Percentiles rank a stretch among this genome's conserved stretches.
Evolutionary conservation across 2,329 filamentous ascomycete species (phyloP).

Genomic region (Botrytis byssoidea): DNA sequence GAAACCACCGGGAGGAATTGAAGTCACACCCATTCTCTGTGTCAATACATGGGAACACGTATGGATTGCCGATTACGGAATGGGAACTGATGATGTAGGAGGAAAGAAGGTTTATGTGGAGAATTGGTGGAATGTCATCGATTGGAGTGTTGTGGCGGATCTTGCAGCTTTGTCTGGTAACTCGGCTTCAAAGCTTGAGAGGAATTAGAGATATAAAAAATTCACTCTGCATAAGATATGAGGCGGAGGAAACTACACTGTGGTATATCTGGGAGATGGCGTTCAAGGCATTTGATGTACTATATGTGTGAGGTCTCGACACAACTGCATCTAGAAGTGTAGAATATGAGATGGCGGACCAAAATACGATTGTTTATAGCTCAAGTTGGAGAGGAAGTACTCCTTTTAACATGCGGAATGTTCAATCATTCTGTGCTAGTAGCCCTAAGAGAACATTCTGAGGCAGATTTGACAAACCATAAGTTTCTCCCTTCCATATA

Average conservation of each 20-base stretch:
- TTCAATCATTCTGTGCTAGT: not conserved
- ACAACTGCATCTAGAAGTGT: conserved; percentile 17
- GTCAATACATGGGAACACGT: conserved; percentile 97
- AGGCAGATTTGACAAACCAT: not conserved
- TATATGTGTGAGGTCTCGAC: conserved; percentile 20
- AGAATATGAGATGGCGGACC: conserved; percentile 7
- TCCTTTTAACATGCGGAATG: not conserved
- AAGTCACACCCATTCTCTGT: conserved; percentile 76
- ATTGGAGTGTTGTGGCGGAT: conserved; percentile 73
- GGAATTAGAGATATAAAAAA: not conserved
- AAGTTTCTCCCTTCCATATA: not conserved
- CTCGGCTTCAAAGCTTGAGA: not conserved
- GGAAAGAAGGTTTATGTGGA: conserved; percentile 76
- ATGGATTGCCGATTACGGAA: conserved; percentile 78
- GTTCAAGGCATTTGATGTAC: conserved; percentile 23
- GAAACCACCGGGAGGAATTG: conserved; percentile 61
- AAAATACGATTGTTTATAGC: conserved; percentile 15
- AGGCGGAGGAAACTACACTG: conserved; percentile 14
- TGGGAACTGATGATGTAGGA: conserved; percentile 53
- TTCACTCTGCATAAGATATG: not conserved
- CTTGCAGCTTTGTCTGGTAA: conserved; percentile 23
- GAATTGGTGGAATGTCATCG: conserved; percentile 82
- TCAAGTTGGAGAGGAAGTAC: not conserved
- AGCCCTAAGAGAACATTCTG: not conserved
- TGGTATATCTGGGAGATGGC: conserved; percentile 23